Percentiles rank a stretch among this genome's conserved stretches.
phyloP scores from a whole-genome alignment of 768 basidiomycete species.

The Cubamyces sp. region DNA sequence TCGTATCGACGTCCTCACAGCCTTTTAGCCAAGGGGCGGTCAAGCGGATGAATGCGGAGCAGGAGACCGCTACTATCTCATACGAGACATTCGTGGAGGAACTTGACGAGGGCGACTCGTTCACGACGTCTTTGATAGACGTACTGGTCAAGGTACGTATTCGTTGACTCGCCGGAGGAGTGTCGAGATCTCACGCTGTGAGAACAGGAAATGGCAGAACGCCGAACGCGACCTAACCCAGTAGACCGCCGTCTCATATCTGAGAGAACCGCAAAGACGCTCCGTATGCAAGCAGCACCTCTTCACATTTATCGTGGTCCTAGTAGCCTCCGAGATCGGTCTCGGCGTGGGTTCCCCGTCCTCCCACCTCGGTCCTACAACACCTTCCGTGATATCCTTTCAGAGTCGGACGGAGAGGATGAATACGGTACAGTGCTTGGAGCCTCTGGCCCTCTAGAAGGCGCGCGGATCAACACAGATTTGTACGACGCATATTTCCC shows the following conservation, averaged over 20 bases:
- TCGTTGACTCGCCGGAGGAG: neutral
- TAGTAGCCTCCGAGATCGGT: conserved; percentile 4
- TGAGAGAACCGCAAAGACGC: conserved; percentile 65
- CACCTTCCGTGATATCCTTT: conserved; percentile 45
- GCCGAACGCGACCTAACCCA: conserved; percentile 55
- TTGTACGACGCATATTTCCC: conserved; percentile 62
- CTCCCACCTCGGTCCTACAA: conserved; percentile 16
- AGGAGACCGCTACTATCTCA: conserved; percentile 56
- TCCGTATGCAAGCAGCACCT: conserved; percentile 59
- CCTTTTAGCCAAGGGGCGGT: conserved; percentile 67
- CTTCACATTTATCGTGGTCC: conserved; percentile 55
- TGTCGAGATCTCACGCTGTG: neutral
- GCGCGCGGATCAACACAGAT: conserved; percentile 60
- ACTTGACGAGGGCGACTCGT: conserved; percentile 78
- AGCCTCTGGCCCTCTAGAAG: conserved; percentile 48
- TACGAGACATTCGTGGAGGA: conserved; percentile 80
- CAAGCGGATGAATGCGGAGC: conserved; percentile 68
- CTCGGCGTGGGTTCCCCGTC: conserved; percentile 13
- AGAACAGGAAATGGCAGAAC: conserved; percentile 74
- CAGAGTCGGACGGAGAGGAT: conserved; percentile 59
- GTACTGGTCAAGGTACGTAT: conserved; percentile 73
- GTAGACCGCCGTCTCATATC: conserved; percentile 66
- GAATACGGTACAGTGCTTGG: conserved; percentile 53
- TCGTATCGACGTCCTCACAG: neutral
- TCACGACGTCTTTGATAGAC: conserved; percentile 76